phyloP scores from a whole-genome alignment of 352 stramenopile species.

The Phytophthora pini region DNA sequence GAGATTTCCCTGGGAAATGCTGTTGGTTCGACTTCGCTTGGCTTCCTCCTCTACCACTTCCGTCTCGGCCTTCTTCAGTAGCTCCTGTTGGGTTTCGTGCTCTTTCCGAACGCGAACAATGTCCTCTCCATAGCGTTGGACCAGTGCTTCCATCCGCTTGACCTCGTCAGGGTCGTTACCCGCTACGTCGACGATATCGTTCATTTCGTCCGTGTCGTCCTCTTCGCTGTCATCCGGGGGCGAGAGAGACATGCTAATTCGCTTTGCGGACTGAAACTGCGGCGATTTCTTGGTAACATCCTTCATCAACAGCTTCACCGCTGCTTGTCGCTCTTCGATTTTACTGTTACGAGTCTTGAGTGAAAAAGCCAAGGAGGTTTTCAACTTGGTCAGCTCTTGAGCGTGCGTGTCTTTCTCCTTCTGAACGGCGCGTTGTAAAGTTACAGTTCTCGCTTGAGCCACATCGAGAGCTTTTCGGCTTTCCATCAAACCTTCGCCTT shows the following conservation, averaged over 20 bases:
- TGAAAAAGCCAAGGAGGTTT: slow-evolving; percentile 49
- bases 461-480: slow-evolving; percentile 42
- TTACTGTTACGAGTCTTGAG: slow-evolving; percentile 52
- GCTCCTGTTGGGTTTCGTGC: slow-evolving; percentile 53
- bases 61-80: slow-evolving; percentile 49
- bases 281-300: slow-evolving; percentile 27
- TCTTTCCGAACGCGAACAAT: slow-evolving; percentile 60
- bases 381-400: slow-evolving; percentile 49
- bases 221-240: slow-evolving; percentile 6
- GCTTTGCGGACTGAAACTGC: slow-evolving; percentile 4
- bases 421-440: slow-evolving; percentile 45
- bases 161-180: slow-evolving; percentile 39
- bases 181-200: neutral
- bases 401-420: slow-evolving; percentile 51
- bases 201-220: neutral
- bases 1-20: slow-evolving; percentile 57
- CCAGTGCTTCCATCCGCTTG: slow-evolving; percentile 53
- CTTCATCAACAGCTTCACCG: slow-evolving; percentile 54
- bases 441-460: slow-evolving; percentile 41
- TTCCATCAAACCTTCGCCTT: slow-evolving; percentile 45
- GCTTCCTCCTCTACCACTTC: slow-evolving; percentile 48
- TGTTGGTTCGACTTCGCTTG: slow-evolving; percentile 62
- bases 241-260: neutral
- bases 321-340: slow-evolving; percentile 68
- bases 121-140: slow-evolving; percentile 58